Base-by-base conservation (phyloP, 371 early-diverging fungal species). In the Cokeromyces recurvatus region DNA sequence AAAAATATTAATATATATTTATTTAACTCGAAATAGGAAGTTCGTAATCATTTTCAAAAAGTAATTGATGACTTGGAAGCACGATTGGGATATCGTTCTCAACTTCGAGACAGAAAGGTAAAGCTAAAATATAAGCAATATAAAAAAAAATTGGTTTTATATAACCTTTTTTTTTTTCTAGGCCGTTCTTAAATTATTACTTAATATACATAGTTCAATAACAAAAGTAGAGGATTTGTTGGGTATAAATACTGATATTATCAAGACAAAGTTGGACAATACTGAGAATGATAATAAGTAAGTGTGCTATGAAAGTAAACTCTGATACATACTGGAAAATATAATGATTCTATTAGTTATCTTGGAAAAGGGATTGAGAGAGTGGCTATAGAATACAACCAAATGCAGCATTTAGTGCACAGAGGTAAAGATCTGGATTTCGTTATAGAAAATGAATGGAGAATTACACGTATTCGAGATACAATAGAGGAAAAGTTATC, bases 351-450 rank as follows among this genome's bases (percentile, higher is more conserved):
- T 35, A 1, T 40, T 42, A 16, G 9, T 34, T 66, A 68, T 27
- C 41, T 61, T 0, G 68, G 68, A 6, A 89, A 89, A 47, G 81
- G 85, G 27, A 74, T 91, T 16, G 91, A 91, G 51, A 81, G 90
- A 20, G 89, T 89, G n/a, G 91, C 91, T 9, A 85, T 87, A 35
- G 91, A 91, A 66, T 91, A 78, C 55, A 89, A 90, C 38, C 90
- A 91, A 44, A 81, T 91, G 76, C 87, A 84, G 49, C 88, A 85
- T 57, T 69, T 89, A 2, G 85, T 87, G 2, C 69, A 73, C 11
- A 66, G 79, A 37, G 87, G 85, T n/a, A 71, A 83, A 51, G 64
- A 61, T n/a, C 57, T 83, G 8, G 79, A 86, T 3, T 87, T 87
- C 60, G 85, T 91, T 15, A 57, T 71, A 9, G 85, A 84, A 43